These are phyloP conservation scores for Ophiocordyceps camponoti-floridani DNA, from an alignment of 2,329 filamentous ascomycete species.

Conservation along the genomic window DNA sequence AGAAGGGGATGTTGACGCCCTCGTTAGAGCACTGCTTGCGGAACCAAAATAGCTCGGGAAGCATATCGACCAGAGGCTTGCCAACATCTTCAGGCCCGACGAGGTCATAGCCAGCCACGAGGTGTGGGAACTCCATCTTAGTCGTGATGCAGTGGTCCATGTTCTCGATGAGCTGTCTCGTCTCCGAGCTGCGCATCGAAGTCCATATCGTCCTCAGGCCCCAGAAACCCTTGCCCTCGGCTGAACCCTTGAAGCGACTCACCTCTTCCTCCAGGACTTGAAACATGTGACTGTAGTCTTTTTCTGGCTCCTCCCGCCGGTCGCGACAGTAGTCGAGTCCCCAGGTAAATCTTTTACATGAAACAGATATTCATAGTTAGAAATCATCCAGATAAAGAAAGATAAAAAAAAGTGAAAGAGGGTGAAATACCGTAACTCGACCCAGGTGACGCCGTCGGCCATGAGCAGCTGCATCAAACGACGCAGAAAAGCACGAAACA, in stretches of 20 bases:
- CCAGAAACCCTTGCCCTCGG: conserved; percentile 64
- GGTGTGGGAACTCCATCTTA: conserved; percentile 60
- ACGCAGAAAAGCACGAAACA: conserved; percentile 61
- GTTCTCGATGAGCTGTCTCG: conserved; percentile 50
- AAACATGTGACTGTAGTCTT: conserved; percentile 53
- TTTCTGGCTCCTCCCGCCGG: conserved; percentile 45
- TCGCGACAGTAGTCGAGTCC: conserved; percentile 49
- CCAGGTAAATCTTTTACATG: conserved; percentile 65
- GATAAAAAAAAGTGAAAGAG: too few species aligned
- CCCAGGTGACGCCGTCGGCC: conserved; percentile 72
- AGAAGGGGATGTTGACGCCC: conserved; percentile 73
- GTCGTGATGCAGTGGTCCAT: conserved; percentile 80
- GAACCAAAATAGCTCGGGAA: conserved; percentile 88
- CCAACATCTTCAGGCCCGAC: conserved; percentile 78
- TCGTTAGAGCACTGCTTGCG: conserved; percentile 65
- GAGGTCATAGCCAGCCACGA: conserved; percentile 76
- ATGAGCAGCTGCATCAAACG: conserved; percentile 52
- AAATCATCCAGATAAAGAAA: not conserved
- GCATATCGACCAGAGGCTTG: conserved; percentile 54
- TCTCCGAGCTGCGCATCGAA: conserved; percentile 43
- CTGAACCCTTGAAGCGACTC: conserved; percentile 50
- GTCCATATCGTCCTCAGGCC: conserved; percentile 78
- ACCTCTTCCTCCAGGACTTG: conserved; percentile 62
- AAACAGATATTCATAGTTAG: conserved; percentile 6
- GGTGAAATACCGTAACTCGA: conserved; percentile 44